Evolutionary conservation across 2,329 filamentous ascomycete species (phyloP).

Genomic region (Monilinia fructigena): DNA sequence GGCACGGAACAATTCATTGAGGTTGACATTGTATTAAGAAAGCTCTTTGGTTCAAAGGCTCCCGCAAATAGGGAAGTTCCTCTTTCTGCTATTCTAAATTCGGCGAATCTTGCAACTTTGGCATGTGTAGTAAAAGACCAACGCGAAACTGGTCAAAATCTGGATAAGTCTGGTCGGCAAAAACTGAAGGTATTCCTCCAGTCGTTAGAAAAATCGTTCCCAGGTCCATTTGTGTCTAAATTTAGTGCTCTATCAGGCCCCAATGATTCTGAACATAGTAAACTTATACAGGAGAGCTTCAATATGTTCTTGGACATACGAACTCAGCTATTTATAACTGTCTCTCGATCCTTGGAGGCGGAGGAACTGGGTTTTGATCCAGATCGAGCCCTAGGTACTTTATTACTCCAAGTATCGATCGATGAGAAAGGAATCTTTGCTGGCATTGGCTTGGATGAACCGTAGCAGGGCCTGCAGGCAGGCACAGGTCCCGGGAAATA

Average conservation of each 20-base stretch:
- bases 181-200: slow-evolving; percentile 28
- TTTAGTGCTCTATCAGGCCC: slow-evolving; percentile 28
- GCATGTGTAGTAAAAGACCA: not conserved
- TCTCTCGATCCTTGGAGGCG: slow-evolving; percentile 41
- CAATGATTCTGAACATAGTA: slow-evolving; percentile 42
- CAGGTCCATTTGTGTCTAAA: slow-evolving; percentile 40
- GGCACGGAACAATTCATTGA: slow-evolving; percentile 42
- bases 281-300: slow-evolving; percentile 46
- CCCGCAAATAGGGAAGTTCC: not conserved
- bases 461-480: slow-evolving; percentile 39
- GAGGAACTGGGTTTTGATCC: slow-evolving; percentile 42
- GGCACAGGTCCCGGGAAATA: slow-evolving; percentile 33
- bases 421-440: not conserved
- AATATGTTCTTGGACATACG: slow-evolving; percentile 52
- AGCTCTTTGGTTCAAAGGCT: slow-evolving; percentile 40
- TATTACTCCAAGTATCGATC: slow-evolving; percentile 3
- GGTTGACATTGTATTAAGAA: slow-evolving; percentile 35
- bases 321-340: slow-evolving; percentile 53
- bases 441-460: not conserved
- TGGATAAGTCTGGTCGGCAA: not conserved
- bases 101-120: slow-evolving; percentile 46
- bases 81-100: slow-evolving; percentile 41
- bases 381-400: slow-evolving; percentile 33
- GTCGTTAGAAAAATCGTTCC: slow-evolving; percentile 41
- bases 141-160: not conserved